Evolutionary conservation across 116 monocot genomes (phyloP).

Genomic region (Papilionanthe hybrid): DNA sequence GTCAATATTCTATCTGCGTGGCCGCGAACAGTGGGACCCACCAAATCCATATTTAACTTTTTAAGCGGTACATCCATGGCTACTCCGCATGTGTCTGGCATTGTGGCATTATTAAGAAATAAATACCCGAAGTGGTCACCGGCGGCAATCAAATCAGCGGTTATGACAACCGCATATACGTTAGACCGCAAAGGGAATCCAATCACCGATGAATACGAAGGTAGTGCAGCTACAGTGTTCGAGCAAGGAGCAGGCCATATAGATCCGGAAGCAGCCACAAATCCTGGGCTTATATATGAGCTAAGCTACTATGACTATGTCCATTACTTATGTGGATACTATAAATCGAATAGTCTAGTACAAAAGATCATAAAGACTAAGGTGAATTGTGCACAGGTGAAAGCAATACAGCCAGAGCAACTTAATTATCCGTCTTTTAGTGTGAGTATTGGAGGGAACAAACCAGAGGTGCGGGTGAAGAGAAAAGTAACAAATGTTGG

Average conservation of each 20-base stretch:
- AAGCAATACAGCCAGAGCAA: not conserved
- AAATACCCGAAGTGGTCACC: slow-evolving; percentile 23
- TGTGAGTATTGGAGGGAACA: not conserved
- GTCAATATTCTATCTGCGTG: slow-evolving; percentile 21
- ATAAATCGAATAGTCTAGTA: not conserved
- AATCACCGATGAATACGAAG: slow-evolving; percentile 15
- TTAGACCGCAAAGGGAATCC: slow-evolving; percentile 11
- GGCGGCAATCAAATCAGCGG: slow-evolving; percentile 23
- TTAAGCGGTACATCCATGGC: slow-evolving; percentile 20
- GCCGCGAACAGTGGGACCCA: slow-evolving; percentile 4
- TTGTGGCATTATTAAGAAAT: slow-evolving; percentile 21
- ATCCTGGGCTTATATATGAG: slow-evolving; percentile 28
- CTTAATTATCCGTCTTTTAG: slow-evolving; percentile 27
- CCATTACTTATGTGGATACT: slow-evolving; percentile 21
- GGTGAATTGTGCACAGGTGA: slow-evolving; percentile 3
- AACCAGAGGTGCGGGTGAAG: not conserved
- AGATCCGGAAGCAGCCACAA: slow-evolving; percentile 12
- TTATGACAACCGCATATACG: slow-evolving; percentile 25
- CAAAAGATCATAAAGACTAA: not conserved
- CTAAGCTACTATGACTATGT: slow-evolving; percentile 8
- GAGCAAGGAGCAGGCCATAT: slow-evolving; percentile 25
- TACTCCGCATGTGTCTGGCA: slow-evolving; percentile 20
- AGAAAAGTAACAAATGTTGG: slow-evolving; percentile 28
- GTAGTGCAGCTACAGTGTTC: slow-evolving; percentile 1
- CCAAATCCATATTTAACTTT: slow-evolving; percentile 4